Conservation (phyloP, 805 yeast species). For the Nakazawaea laoshanensis region DNA sequence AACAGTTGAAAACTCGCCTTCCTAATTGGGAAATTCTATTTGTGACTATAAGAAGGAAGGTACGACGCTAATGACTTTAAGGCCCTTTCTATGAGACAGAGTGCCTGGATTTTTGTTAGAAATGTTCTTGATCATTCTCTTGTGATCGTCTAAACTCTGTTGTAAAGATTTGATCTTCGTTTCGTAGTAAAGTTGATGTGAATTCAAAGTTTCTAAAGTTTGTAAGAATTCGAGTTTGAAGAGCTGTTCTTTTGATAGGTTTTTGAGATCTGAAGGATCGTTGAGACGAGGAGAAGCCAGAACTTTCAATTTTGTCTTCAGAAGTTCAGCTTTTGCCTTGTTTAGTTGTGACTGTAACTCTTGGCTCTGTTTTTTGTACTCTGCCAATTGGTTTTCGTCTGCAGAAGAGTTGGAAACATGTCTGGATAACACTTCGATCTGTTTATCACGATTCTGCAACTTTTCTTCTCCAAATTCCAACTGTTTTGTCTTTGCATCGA, state of each 20-base stretch:
- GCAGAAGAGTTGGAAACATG: too few relatives aligned
- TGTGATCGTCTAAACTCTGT: slow-evolving; percentile 4
- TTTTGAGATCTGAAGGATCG: too few relatives aligned
- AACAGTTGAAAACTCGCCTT: too few relatives aligned
- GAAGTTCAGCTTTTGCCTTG: too few relatives aligned
- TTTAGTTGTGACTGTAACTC: not conserved
- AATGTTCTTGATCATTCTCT: slow-evolving; percentile 1
- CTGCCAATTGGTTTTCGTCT: too few relatives aligned
- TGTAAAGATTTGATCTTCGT: slow-evolving; percentile 6
- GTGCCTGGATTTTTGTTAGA: not conserved
- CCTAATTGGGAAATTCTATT: not conserved
- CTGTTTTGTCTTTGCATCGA: slow-evolving; percentile 8
- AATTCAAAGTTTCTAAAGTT: slow-evolving; percentile 4
- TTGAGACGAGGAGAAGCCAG: too few relatives aligned
- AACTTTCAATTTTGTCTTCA: too few relatives aligned
- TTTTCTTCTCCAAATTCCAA: slow-evolving; percentile 8
- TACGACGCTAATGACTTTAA: slow-evolving; percentile 5
- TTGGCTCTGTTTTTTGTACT: not conserved
- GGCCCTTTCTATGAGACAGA: slow-evolving; percentile 2
- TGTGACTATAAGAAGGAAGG: slow-evolving; percentile 1
- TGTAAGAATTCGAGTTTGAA: slow-evolving; percentile 7
- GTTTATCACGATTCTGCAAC: slow-evolving; percentile 6
- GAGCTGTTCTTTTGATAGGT: slow-evolving; percentile 7
- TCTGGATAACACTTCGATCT: slow-evolving; percentile 6
- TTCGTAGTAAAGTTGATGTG: slow-evolving; percentile 7